phyloP scores from a whole-genome alignment of 2,329 filamentous ascomycete genomes.

The Colletotrichum eleusines region DNA sequence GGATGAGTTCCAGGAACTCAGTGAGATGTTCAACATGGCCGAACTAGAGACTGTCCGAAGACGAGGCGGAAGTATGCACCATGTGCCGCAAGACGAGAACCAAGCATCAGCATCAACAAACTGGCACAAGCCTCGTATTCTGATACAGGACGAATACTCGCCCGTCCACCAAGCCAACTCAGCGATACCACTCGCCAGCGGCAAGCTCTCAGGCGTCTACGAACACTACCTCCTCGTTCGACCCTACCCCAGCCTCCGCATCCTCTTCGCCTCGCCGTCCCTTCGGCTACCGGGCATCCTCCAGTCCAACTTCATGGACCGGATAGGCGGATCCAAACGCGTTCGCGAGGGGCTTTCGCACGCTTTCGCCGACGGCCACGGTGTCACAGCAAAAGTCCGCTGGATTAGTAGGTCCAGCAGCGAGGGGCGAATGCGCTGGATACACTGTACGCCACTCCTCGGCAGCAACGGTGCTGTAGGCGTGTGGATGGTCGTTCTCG shows the following conservation, averaged over 20 bases:
- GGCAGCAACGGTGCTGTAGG: slow-evolving; percentile 76
- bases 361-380: slow-evolving; percentile 76
- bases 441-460: slow-evolving; percentile 80
- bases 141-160: slow-evolving; percentile 53
- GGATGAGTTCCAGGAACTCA: slow-evolving; percentile 74
- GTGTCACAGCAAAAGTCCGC: slow-evolving; percentile 80
- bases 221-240: slow-evolving; percentile 74
- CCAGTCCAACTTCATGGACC: slow-evolving; percentile 68
- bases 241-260: slow-evolving; percentile 73
- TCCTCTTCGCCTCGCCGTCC: slow-evolving; percentile 77
- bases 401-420: slow-evolving; percentile 70
- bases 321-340: slow-evolving; percentile 62
- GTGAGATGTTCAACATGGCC: slow-evolving; percentile 75
- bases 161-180: slow-evolving; percentile 40
- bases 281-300: slow-evolving; percentile 76
- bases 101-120: slow-evolving; percentile 50
- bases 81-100: slow-evolving; percentile 57
- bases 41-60: slow-evolving; percentile 75
- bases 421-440: slow-evolving; percentile 76
- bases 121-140: slow-evolving; percentile 56
- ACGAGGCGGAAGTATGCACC: slow-evolving; percentile 73
- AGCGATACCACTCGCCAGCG: slow-evolving; percentile 42
- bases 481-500: slow-evolving; percentile 83
- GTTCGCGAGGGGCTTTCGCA: slow-evolving; percentile 62
- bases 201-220: slow-evolving; percentile 57